These are phyloP conservation scores for Geotrichum carabidarum DNA, from an alignment of 1,139 yeast species.

Conservation along the genomic window DNA sequence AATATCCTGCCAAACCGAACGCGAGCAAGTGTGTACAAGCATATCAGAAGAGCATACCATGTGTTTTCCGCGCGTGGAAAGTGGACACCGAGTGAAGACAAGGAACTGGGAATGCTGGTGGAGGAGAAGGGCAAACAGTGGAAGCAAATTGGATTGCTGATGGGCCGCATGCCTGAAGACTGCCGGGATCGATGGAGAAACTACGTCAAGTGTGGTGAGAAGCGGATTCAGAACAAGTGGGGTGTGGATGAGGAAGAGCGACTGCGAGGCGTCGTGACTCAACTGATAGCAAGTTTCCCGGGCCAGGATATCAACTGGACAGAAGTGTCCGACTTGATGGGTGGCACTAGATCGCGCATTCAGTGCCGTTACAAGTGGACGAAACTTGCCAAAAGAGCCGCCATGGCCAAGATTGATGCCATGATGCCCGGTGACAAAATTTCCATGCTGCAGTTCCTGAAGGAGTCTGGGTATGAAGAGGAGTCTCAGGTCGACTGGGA, in stretches of 20 bases:
- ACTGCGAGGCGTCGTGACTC: constrained; percentile 52
- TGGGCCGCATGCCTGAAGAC: constrained; percentile 96
- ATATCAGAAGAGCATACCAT: constrained; percentile 83
- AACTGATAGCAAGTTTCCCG: constrained; percentile 33
- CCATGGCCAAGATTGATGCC: constrained; percentile 20
- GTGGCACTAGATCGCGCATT: constrained; percentile 80
- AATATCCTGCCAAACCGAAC: constrained; percentile 77
- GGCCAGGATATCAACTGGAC: constrained; percentile 72
- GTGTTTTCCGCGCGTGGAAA: constrained; percentile 80
- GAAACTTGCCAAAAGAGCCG: constrained; percentile 51
- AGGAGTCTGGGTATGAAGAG: constrained; percentile 46
- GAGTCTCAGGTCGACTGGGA: constrained; percentile 63
- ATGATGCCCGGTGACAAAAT: constrained; percentile 46
- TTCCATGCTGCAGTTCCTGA: constrained; percentile 52
- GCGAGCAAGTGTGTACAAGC: constrained; percentile 84
- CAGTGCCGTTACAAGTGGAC: constrained; percentile 96
- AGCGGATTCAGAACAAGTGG: constrained; percentile 76
- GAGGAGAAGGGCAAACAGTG: constrained; percentile 71
- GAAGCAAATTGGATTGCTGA: constrained; percentile 69
- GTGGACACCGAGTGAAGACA: constrained; percentile 83
- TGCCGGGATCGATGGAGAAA: constrained; percentile 95
- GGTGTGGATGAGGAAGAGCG: constrained; percentile 61
- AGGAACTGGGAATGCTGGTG: constrained; percentile 56
- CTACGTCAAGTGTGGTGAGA: constrained; percentile 81
- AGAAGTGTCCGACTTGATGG: constrained; percentile 78